Evolutionary conservation across 805 yeast genomes (phyloP).

Genomic region (Ogataea populi-albae): DNA sequence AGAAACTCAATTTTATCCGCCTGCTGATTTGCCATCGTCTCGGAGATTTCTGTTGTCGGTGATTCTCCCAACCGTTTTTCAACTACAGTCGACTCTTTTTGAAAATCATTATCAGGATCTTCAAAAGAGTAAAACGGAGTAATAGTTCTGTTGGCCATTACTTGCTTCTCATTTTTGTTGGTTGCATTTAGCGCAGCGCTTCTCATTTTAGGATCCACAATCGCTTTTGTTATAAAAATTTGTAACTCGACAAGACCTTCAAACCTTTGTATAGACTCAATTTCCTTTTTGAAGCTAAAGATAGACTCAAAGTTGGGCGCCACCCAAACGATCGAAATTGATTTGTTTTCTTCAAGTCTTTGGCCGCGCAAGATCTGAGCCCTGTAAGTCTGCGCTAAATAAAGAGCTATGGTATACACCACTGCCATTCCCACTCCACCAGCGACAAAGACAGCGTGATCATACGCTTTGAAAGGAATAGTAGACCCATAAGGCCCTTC

Average conservation of each 20-base stretch:
- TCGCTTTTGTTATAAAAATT: slow-evolving; percentile 27
- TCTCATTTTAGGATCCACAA: slow-evolving; percentile 21
- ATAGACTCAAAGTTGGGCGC: slow-evolving; percentile 32
- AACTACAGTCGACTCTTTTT: background rate
- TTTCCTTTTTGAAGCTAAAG: slow-evolving; percentile 28
- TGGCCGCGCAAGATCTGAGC: slow-evolving; percentile 29
- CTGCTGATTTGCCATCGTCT: slow-evolving; percentile 7
- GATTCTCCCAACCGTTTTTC: background rate
- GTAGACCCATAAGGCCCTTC: slow-evolving; percentile 63
- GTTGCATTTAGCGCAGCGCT: background rate
- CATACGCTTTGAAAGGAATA: slow-evolving; percentile 46
- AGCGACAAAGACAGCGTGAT: slow-evolving; percentile 49
- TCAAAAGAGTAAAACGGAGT: background rate
- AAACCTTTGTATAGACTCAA: slow-evolving; percentile 24
- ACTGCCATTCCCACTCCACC: slow-evolving; percentile 70
- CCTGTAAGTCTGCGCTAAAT: slow-evolving; percentile 33
- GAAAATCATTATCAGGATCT: background rate
- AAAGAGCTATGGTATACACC: slow-evolving; percentile 44
- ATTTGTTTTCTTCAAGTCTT: slow-evolving; percentile 17
- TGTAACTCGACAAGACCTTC: slow-evolving; percentile 27
- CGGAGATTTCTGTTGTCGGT: too few species aligned
- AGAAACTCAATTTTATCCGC: slow-evolving; percentile 16
- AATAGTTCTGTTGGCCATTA: background rate
- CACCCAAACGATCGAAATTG: slow-evolving; percentile 30
- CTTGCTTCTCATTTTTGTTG: background rate